Conservation (phyloP, 2,329 filamentous ascomycete genomes). For the Albophoma yamanashiensis region DNA sequence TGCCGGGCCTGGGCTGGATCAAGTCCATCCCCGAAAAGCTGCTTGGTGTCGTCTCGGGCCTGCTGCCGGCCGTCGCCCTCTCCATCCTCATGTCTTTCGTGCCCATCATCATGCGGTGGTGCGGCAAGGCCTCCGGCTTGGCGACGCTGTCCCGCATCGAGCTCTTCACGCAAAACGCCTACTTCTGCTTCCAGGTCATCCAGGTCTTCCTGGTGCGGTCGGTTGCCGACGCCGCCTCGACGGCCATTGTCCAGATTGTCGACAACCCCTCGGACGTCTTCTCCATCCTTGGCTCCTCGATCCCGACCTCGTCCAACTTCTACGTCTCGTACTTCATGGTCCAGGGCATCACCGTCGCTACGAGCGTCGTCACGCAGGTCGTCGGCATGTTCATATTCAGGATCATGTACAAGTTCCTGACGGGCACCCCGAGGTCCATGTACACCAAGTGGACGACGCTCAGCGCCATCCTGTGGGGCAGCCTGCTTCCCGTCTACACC, state of each 20-base stretch:
- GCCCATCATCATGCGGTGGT: conserved; percentile 52
- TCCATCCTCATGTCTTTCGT: conserved; percentile 76
- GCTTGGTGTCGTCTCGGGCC: conserved; percentile 69
- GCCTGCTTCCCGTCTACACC: conserved; percentile 63
- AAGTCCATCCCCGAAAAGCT: conserved; percentile 56
- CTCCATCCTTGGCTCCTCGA: conserved; percentile 53
- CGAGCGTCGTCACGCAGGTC: conserved; percentile 60
- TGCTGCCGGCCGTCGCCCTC: conserved; percentile 70
- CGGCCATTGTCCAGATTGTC: conserved; percentile 53
- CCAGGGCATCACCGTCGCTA: conserved; percentile 70
- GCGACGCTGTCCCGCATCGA: conserved; percentile 74
- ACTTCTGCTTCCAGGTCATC: conserved; percentile 85
- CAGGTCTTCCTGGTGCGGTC: conserved; percentile 89
- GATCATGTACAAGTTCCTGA: conserved; percentile 56
- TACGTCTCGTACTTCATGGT: conserved; percentile 86
- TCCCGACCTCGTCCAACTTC: conserved; percentile 84
- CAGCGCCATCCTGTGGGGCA: conserved; percentile 65
- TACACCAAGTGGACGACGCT: conserved; percentile 63
- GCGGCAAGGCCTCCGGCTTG: conserved; percentile 69
- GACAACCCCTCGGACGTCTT: conserved; percentile 52
- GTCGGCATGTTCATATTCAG: conserved; percentile 56
- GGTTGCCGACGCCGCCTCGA: conserved; percentile 65
- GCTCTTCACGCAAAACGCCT: conserved; percentile 81
- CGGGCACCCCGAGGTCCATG: conserved; percentile 69
- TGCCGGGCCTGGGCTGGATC: conserved; percentile 67